Evolutionary conservation across 768 basidiomycete genomes (phyloP).

Genomic region (Mycena maculata): DNA sequence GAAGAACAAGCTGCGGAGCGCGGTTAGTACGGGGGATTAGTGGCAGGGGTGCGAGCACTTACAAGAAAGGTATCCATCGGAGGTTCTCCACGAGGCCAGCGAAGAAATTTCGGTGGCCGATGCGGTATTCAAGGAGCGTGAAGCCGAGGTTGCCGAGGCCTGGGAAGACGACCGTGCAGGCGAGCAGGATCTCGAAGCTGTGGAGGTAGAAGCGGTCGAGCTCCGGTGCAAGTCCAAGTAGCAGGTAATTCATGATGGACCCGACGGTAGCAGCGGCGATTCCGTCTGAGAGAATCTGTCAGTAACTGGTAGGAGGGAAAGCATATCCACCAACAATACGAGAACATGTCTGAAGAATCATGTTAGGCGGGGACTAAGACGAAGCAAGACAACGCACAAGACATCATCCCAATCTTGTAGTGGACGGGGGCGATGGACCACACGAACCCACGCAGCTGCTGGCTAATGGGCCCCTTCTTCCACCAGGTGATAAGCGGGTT

Average conservation of each 20-base stretch:
- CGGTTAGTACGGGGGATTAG: background rate
- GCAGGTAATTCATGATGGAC: slow-evolving; percentile 76
- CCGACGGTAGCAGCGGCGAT: slow-evolving; percentile 78
- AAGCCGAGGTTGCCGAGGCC: slow-evolving; percentile 81
- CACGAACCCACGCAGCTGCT: slow-evolving; percentile 76
- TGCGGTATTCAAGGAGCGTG: slow-evolving; percentile 80
- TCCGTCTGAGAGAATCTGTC: slow-evolving; percentile 53
- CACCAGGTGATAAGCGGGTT: slow-evolving; percentile 86
- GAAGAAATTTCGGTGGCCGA: slow-evolving; percentile 67
- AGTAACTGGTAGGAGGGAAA: slow-evolving; percentile 1
- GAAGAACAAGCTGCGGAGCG: slow-evolving; percentile 70
- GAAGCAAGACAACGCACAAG: slow-evolving; percentile 55
- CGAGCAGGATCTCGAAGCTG: slow-evolving; percentile 83
- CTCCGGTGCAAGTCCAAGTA: slow-evolving; percentile 76
- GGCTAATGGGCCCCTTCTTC: slow-evolving; percentile 80
- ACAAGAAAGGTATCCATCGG: slow-evolving; percentile 82
- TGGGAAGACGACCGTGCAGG: slow-evolving; percentile 83
- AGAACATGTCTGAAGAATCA: slow-evolving; percentile 39
- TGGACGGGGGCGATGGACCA: slow-evolving; percentile 83
- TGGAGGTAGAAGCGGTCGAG: slow-evolving; percentile 83
- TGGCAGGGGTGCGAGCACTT: slow-evolving; percentile 39
- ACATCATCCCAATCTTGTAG: slow-evolving; percentile 86
- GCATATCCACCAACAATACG: slow-evolving; percentile 23
- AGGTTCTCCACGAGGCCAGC: slow-evolving; percentile 66
- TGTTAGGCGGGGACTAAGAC: slow-evolving; percentile 39